Evolutionary conservation across 371 early-diverging fungal species (phyloP).

Genomic region (Zopfochytrium polystomum): DNA sequence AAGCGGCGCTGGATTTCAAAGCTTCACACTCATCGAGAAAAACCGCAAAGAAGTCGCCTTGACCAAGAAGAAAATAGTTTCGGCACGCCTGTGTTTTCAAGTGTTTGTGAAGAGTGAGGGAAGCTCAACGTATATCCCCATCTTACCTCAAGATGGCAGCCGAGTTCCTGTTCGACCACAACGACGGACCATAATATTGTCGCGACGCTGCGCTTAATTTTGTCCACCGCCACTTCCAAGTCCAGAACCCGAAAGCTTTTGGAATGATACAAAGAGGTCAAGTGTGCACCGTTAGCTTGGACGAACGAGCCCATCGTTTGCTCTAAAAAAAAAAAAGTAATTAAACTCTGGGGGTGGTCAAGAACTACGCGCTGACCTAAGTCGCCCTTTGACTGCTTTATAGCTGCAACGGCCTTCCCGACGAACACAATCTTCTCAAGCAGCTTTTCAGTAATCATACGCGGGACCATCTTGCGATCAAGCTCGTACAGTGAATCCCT

Average conservation of each 20-base stretch:
- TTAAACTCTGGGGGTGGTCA: not conserved
- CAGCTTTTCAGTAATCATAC: slow-evolving; percentile 48
- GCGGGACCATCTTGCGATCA: slow-evolving; percentile 50
- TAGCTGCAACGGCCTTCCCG: slow-evolving; percentile 69
- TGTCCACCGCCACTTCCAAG: slow-evolving; percentile 27
- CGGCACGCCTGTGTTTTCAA: slow-evolving; percentile 49
- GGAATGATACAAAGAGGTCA: not conserved
- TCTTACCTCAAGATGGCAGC: slow-evolving; percentile 49
- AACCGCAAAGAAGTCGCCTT: slow-evolving; percentile 65
- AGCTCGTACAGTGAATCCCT: slow-evolving; percentile 58
- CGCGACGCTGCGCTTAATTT: slow-evolving; percentile 59
- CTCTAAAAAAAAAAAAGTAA: not conserved
- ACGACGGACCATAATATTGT: slow-evolving; percentile 68
- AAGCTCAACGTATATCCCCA: not conserved
- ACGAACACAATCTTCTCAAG: slow-evolving; percentile 69
- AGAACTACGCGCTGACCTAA: slow-evolving; percentile 1
- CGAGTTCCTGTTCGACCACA: slow-evolving; percentile 59
- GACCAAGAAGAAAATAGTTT: slow-evolving; percentile 62
- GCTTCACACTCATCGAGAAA: slow-evolving; percentile 59
- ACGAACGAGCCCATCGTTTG: no score
- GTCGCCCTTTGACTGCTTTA: slow-evolving; percentile 30
- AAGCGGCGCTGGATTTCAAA: slow-evolving; percentile 36
- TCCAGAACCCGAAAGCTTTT: slow-evolving; percentile 22
- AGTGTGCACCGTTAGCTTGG: no score
- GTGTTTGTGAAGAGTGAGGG: not conserved